Evolutionary conservation across 139 green algal species (phyloP).

Genomic region (Zygnema cylindricum): DNA sequence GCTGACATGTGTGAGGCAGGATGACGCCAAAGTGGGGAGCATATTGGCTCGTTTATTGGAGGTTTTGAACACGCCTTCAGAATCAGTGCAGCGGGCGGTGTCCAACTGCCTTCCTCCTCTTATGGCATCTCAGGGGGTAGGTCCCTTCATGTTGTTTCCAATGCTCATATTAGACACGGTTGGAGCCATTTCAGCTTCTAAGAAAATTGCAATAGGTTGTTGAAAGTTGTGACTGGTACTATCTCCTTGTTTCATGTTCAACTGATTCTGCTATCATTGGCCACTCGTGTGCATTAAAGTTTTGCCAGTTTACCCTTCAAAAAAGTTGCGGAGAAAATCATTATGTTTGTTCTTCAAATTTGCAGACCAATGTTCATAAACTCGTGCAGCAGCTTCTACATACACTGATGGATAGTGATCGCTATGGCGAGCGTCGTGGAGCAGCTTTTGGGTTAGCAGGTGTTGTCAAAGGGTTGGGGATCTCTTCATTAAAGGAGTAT

Average conservation of each 20-base stretch:
- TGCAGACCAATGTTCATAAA: conserved; percentile 20
- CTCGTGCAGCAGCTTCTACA: conserved; percentile 69
- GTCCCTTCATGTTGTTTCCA: neutral
- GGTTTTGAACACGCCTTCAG: conserved; percentile 86
- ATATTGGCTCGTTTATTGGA: conserved; percentile 77
- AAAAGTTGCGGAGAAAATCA: no score
- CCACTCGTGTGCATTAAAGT: no score
- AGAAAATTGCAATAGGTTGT: no score
- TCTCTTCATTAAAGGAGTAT: conserved; percentile 80
- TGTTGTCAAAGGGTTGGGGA: conserved; percentile 90
- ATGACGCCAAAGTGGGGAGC: conserved; percentile 46
- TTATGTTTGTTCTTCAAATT: neutral
- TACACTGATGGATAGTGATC: conserved; percentile 65
- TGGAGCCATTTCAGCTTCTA: no score
- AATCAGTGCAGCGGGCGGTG: conserved; percentile 88
- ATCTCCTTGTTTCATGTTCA: no score
- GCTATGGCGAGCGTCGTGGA: conserved; percentile 84
- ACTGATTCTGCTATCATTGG: no score
- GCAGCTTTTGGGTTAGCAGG: conserved; percentile 91
- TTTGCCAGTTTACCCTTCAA: no score
- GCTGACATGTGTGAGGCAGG: no score
- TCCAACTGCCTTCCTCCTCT: conserved; percentile 87
- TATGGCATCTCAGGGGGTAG: conserved; percentile 65
- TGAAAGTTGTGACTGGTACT: no score
- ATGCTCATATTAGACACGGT: no score